Percentiles rank a stretch among this genome's conserved stretches.
phyloP scores from a whole-genome alignment of 208 protist species.

The Trypanosoma scelopori region DNA sequence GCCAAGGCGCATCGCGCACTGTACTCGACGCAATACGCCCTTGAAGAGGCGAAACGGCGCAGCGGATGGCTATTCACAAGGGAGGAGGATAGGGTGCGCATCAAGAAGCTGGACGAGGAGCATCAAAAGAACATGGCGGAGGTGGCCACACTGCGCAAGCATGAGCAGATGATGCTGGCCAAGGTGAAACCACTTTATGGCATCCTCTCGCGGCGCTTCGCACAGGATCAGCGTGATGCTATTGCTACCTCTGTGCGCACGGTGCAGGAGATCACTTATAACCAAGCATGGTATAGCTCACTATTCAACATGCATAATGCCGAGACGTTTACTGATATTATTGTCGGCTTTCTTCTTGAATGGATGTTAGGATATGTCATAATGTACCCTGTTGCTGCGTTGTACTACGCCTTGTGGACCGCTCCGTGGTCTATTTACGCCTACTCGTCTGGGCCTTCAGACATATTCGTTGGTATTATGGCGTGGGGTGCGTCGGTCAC shows the following conservation, averaged over 20 bases:
- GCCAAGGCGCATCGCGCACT: conserved; percentile 35
- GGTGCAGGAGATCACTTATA: conserved; percentile 72
- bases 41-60: conserved; percentile 49
- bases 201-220: conserved; percentile 72
- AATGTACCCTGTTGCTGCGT: conserved; percentile 80
- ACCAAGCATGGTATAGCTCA: conserved; percentile 83
- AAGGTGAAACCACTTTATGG: conserved; percentile 89
- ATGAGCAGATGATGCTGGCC: conserved; percentile 70
- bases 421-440: conserved; percentile 75
- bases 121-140: conserved; percentile 42
- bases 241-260: conserved; percentile 55
- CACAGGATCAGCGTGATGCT: conserved; percentile 65
- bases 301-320: conserved; percentile 66
- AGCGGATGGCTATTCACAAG: conserved; percentile 73
- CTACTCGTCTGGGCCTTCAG: conserved; percentile 63
- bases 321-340: conserved; percentile 74
- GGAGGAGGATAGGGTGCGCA: conserved; percentile 53
- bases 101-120: conserved; percentile 78
- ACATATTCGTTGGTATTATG: conserved; percentile 53
- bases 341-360: conserved; percentile 74
- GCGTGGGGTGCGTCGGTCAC: conserved; percentile 60
- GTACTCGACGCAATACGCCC: conserved; percentile 36
- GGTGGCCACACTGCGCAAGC: conserved; percentile 45
- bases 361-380: conserved; percentile 81
- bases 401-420: conserved; percentile 83